These are phyloP conservation scores for Leptodontidium sp. DNA, from an alignment of 2,329 filamentous ascomycete genomes.

Conservation along the genomic window DNA sequence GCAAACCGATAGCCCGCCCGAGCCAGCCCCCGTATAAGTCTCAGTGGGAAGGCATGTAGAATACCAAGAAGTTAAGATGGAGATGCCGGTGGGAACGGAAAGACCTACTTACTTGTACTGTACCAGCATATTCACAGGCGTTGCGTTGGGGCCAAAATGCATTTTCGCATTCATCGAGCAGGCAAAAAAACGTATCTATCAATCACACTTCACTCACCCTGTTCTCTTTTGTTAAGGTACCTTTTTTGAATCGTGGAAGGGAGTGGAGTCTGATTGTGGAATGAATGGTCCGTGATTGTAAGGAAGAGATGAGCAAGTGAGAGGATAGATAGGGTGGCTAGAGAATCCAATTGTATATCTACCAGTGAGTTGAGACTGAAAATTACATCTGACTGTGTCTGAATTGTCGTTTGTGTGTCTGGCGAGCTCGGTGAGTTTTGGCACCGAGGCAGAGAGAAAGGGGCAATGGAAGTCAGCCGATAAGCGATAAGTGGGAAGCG, in stretches of 20 bases:
- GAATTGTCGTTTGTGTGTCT: not conserved
- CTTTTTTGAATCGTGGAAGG: constrained; percentile 8
- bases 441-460: too few species aligned
- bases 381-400: not conserved
- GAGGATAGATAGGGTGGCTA: not conserved
- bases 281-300: not conserved
- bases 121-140: constrained; percentile 23
- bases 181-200: constrained; percentile 1
- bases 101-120: constrained; percentile 16
- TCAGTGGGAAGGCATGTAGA: not conserved
- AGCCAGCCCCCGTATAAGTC: constrained; percentile 27
- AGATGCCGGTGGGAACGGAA: not conserved
- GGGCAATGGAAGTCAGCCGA: too few species aligned
- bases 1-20: constrained; percentile 42
- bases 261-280: constrained; percentile 2
- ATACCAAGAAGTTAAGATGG: not conserved
- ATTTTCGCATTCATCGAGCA: constrained; percentile 10
- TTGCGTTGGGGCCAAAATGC: constrained; percentile 7
- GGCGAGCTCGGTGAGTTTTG: too few species aligned
- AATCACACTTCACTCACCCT: constrained; percentile 28
- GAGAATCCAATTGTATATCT: constrained; percentile 9
- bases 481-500: too few species aligned
- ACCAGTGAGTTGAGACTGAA: not conserved
- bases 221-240: constrained; percentile 22
- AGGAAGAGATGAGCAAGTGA: not conserved